These are phyloP conservation scores for Emmonsiellopsis sp. DNA, from an alignment of 2,329 filamentous ascomycete species.

Conservation along the genomic window DNA sequence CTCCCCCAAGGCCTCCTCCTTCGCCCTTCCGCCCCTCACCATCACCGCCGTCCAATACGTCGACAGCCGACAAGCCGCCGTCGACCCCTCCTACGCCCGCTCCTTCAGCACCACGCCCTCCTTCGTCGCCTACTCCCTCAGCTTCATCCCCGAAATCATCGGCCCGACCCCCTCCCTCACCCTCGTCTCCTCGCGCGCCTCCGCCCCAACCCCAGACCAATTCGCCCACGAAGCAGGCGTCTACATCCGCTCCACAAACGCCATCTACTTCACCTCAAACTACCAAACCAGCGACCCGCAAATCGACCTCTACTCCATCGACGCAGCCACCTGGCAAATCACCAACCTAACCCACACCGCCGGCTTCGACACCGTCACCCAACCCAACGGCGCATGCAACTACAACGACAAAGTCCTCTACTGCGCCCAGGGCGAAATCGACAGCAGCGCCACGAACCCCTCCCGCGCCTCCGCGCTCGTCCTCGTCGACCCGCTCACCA, in stretches of 20 bases:
- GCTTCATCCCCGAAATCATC: constrained; percentile 20
- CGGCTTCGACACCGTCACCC: constrained; percentile 7
- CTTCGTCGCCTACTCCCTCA: constrained; percentile 12
- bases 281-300: constrained; percentile 13
- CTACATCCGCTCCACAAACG: constrained; percentile 22
- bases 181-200: constrained; percentile 25
- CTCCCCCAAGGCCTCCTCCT: background rate
- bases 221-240: constrained; percentile 43
- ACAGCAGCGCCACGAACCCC: background rate
- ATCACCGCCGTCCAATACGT: constrained; percentile 4
- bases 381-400: constrained; percentile 11
- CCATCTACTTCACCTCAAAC: constrained; percentile 32
- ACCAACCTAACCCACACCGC: constrained; percentile 11
- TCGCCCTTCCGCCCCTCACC: background rate
- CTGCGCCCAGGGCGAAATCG: constrained; percentile 31
- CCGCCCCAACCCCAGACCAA: constrained; percentile 27
- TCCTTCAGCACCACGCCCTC: constrained; percentile 7
- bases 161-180: constrained; percentile 28
- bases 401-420: constrained; percentile 28
- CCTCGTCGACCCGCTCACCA: constrained; percentile 16
- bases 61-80: constrained; percentile 9
- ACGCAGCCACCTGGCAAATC: constrained; percentile 7
- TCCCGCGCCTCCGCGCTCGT: constrained; percentile 15
- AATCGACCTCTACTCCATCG: constrained; percentile 17
- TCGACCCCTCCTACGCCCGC: constrained; percentile 6